A percentile compares a stretch with the other conserved stretches of the same genome.
Conservation (phyloP, 2,329 filamentous ascomycete species). For the Aspergillus hortae region DNA sequence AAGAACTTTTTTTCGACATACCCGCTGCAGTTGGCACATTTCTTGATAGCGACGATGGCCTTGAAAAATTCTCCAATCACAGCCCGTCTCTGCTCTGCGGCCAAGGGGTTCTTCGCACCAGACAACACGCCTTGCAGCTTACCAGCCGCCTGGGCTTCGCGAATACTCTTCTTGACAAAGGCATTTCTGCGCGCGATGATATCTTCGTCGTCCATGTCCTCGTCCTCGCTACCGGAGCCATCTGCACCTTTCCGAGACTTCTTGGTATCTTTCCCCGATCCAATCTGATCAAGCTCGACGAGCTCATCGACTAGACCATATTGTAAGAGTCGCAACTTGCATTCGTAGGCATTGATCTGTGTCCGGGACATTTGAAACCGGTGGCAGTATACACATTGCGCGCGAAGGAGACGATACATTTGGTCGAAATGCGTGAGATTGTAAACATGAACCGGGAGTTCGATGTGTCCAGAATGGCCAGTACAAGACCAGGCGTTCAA, state of each 20-base stretch:
- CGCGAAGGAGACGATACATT: conserved; percentile 75
- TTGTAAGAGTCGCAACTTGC: conserved; percentile 81
- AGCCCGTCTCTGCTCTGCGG: conserved; percentile 69
- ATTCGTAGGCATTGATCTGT: conserved; percentile 73
- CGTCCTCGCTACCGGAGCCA: conserved; percentile 64
- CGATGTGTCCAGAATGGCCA: conserved; percentile 92
- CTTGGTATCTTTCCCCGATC: conserved; percentile 42
- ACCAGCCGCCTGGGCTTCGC: conserved; percentile 51
- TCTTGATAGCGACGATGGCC: conserved; percentile 65
- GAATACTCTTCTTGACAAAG: conserved; percentile 72
- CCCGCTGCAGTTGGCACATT: conserved; percentile 64
- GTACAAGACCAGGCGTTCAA: conserved; percentile 77
- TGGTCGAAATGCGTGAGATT: conserved; percentile 97
- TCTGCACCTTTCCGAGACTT: conserved; percentile 49
- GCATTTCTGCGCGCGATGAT: conserved; percentile 56
- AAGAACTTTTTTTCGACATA: conserved; percentile 24
- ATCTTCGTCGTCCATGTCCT: conserved; percentile 51
- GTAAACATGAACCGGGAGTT: conserved; percentile 88
- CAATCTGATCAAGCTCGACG: conserved; percentile 53
- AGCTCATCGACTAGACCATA: conserved; percentile 75
- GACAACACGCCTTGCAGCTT: conserved; percentile 39
- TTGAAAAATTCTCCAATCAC: conserved; percentile 79
- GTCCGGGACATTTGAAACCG: conserved; percentile 75
- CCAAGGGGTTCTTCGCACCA: conserved; percentile 75
- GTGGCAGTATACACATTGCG: conserved; percentile 88